Percentiles rank a stretch among this genome's conserved stretches.
These are phyloP conservation scores for Epipyxis sp. DNA, from an alignment of 108 stramenopile species.

Conservation along the genomic window DNA sequence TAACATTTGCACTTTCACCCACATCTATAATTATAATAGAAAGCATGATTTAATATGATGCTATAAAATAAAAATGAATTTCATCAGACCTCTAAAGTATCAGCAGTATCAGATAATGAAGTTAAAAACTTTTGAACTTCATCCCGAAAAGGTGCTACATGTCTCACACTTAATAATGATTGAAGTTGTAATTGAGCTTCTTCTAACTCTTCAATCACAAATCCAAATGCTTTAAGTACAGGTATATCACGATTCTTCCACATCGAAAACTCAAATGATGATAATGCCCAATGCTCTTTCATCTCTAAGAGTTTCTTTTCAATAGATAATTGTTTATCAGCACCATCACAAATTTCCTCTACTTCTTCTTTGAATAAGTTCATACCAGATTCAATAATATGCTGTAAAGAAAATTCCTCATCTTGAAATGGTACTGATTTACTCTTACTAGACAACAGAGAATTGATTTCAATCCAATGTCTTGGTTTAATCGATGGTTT, in stretches of 20 bases:
- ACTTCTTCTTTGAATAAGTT: conserved; percentile 33
- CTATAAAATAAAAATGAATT: not conserved
- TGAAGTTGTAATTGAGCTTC: conserved; percentile 63
- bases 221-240: conserved; percentile 40
- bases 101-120: conserved; percentile 59
- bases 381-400: conserved; percentile 44
- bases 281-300: conserved; percentile 52
- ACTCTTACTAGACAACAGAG: not conserved
- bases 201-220: conserved; percentile 60
- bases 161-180: conserved; percentile 53
- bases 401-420: conserved; percentile 38
- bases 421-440: conserved; percentile 41
- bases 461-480: conserved; percentile 58
- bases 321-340: conserved; percentile 63
- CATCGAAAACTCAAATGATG: conserved; percentile 46
- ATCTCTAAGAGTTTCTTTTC: conserved; percentile 55
- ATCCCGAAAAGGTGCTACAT: conserved; percentile 53
- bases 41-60: not conserved
- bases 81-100: conserved; percentile 60
- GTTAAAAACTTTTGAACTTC: conserved; percentile 47
- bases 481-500: conserved; percentile 58
- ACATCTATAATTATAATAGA: conserved; percentile 2
- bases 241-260: conserved; percentile 52
- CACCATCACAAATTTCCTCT: conserved; percentile 60
- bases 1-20: conserved; percentile 46